These are phyloP conservation scores for Hydnomerulius pinastri DNA, from an alignment of 768 basidiomycete species.

Conservation along the genomic window DNA sequence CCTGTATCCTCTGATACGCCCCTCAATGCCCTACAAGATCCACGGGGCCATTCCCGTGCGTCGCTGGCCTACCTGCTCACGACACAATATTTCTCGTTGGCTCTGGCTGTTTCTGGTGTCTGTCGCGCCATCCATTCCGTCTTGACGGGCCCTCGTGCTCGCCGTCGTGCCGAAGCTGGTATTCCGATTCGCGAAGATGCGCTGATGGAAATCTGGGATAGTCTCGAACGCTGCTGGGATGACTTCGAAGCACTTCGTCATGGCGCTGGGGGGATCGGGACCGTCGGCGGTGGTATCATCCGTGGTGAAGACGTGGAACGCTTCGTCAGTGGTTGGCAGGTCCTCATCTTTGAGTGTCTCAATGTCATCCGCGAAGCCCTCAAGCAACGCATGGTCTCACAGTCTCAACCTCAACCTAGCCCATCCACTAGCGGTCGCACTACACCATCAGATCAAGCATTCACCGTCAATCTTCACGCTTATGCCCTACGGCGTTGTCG, in stretches of 20 bases:
- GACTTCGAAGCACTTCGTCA: constrained; percentile 72
- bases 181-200: constrained; percentile 58
- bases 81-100: constrained; percentile 63
- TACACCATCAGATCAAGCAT: constrained; percentile 47
- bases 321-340: constrained; percentile 87
- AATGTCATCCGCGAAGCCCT: constrained; percentile 87
- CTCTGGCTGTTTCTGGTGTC: constrained; percentile 72
- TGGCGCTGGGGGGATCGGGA: constrained; percentile 43
- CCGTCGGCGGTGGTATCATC: constrained; percentile 34
- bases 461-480: constrained; percentile 47
- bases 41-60: constrained; percentile 28
- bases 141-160: constrained; percentile 77
- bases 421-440: constrained; percentile 38
- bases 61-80: constrained; percentile 53
- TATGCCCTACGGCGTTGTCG: constrained; percentile 52
- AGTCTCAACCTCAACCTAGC: constrained; percentile 39
- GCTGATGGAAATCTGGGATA: constrained; percentile 82
- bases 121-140: constrained; percentile 79
- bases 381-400: constrained; percentile 53
- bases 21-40: constrained; percentile 23
- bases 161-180: constrained; percentile 52
- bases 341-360: constrained; percentile 90
- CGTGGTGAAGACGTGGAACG: constrained; percentile 57
- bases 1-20: constrained; percentile 24
- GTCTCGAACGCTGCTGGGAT: constrained; percentile 80